These are phyloP conservation scores for Cordyceps cateniannulata DNA, from an alignment of 2,329 filamentous ascomycete species.

Conservation along the genomic window DNA sequence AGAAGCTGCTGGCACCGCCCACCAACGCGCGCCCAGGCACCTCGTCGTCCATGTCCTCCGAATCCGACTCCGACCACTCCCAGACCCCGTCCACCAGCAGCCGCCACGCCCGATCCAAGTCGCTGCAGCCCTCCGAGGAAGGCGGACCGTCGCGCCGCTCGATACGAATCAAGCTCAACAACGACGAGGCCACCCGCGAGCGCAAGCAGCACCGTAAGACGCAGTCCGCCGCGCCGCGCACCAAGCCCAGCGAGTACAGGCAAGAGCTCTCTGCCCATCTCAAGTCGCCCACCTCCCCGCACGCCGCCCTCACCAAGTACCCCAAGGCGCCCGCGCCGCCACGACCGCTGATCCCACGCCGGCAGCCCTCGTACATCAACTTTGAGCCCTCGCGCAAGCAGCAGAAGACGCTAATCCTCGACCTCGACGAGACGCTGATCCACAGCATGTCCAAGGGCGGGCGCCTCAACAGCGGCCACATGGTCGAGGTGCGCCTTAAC, in stretches of 20 bases:
- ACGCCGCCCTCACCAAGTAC: constrained; percentile 75
- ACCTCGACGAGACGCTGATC: constrained; percentile 94
- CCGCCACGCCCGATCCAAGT: constrained; percentile 59
- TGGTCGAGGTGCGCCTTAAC: constrained; percentile 93
- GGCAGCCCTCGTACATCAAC: constrained; percentile 81
- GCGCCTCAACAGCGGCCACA: constrained; percentile 91
- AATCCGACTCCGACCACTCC: constrained; percentile 57
- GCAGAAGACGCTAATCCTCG: constrained; percentile 90
- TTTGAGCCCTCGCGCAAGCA: constrained; percentile 49
- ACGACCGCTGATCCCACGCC: constrained; percentile 78
- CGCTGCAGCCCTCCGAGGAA: constrained; percentile 54
- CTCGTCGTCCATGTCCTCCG: constrained; percentile 62
- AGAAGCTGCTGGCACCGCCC: constrained; percentile 21
- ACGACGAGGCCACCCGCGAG: constrained; percentile 67
- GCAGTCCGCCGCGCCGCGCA: constrained; percentile 40
- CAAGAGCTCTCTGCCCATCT: constrained; percentile 67
- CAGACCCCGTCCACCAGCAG: constrained; percentile 18
- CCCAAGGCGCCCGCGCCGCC: constrained; percentile 85
- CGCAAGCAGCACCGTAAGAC: constrained; percentile 66
- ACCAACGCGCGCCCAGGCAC: constrained; percentile 27
- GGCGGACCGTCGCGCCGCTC: constrained; percentile 63
- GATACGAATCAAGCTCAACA: constrained; percentile 85
- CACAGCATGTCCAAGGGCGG: constrained; percentile 97
- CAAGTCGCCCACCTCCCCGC: constrained; percentile 88
- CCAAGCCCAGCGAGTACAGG: constrained; percentile 34